A percentile compares a stretch with the other conserved stretches of the same genome.
Conservation (phyloP, 345 rosid species). For the Salix koriyanagi region DNA sequence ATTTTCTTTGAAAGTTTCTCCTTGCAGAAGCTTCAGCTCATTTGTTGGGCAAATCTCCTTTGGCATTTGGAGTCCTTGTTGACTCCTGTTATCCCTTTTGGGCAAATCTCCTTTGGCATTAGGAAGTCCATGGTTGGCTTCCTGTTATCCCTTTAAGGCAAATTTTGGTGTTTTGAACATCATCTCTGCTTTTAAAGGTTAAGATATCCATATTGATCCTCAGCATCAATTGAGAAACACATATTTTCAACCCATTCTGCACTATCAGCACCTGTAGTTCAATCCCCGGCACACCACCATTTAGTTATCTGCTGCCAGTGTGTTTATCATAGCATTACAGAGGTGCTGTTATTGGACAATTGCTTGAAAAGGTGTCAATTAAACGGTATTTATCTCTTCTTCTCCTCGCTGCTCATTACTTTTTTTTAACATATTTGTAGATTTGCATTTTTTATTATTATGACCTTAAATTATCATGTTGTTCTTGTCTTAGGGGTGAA, state of each 20-base stretch:
- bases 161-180: slow-evolving; percentile 13
- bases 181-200: slow-evolving; percentile 26
- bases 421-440: background rate
- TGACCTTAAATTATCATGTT: background rate
- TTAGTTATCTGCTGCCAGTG: background rate
- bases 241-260: background rate
- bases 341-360: background rate
- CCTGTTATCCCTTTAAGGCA: slow-evolving; percentile 33
- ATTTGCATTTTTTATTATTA: background rate
- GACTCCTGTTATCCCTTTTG: slow-evolving; percentile 30
- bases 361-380: background rate
- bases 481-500: slow-evolving; percentile 7
- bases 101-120: slow-evolving; percentile 44
- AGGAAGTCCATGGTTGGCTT: slow-evolving; percentile 10
- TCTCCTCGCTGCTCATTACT: background rate
- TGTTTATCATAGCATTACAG: background rate
- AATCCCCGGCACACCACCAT: background rate
- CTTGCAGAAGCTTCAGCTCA: slow-evolving; percentile 35
- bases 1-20: slow-evolving; percentile 23
- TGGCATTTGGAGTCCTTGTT: slow-evolving; percentile 43
- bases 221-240: background rate
- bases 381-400: background rate
- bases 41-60: slow-evolving; percentile 61
- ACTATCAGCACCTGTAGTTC: background rate
- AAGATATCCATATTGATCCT: slow-evolving; percentile 1